Evolutionary conservation across 352 stramenopile genomes (phyloP).

Genomic region (Pythium aquatile): DNA sequence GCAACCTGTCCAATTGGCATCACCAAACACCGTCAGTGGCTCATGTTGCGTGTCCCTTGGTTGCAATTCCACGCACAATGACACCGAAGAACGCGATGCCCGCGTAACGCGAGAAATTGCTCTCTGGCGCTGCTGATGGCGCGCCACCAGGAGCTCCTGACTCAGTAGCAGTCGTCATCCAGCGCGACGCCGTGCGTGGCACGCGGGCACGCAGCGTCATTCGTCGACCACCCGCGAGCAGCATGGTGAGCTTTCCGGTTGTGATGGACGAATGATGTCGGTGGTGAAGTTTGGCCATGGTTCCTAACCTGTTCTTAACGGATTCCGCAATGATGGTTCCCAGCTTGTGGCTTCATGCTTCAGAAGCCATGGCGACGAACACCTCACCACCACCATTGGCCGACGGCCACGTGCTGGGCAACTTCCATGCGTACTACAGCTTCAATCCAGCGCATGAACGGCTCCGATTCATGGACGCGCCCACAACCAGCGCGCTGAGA

Average conservation of each 20-base stretch:
- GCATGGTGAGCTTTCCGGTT: conserved; percentile 5
- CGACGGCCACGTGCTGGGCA: conserved; percentile 74
- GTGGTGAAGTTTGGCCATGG: conserved; percentile 1
- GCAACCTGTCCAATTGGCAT: conserved; percentile 36
- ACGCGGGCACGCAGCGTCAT: conserved; percentile 10
- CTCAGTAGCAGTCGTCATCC: conserved; percentile 29
- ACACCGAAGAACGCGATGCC: conserved; percentile 84
- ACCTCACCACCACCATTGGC: conserved; percentile 28
- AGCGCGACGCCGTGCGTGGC: conserved; percentile 25
- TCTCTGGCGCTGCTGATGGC: conserved; percentile 34
- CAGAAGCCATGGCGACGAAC: neutral
- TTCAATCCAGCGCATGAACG: conserved; percentile 77
- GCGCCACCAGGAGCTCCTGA: neutral
- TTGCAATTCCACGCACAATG: conserved; percentile 42
- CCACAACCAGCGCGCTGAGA: conserved; percentile 41
- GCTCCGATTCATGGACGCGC: conserved; percentile 66
- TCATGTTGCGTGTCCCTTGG: neutral
- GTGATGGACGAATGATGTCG: conserved; percentile 17
- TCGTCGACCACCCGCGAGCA: conserved; percentile 15
- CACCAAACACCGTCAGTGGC: neutral
- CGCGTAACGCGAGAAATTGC: conserved; percentile 72
- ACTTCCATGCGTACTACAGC: conserved; percentile 86
- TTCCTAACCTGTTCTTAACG: neutral
- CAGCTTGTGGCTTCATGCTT: neutral
- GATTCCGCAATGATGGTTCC: neutral